phyloP scores from a whole-genome alignment of 106 monocot species.

The Phalaenopsis equestris region DNA sequence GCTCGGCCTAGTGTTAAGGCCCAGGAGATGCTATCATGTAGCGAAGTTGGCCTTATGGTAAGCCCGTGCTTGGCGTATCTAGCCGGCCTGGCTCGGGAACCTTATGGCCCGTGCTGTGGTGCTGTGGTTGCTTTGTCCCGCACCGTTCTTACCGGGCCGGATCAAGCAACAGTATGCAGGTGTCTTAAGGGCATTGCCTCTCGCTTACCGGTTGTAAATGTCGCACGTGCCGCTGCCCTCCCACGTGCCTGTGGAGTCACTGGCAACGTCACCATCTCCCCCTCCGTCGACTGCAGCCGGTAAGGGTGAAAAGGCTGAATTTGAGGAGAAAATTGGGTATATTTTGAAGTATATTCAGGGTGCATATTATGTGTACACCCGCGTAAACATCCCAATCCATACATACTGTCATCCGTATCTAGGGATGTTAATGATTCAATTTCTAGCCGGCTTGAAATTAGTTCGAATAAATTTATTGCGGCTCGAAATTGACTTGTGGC shows the following conservation, averaged over 20 bases:
- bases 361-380: too few species aligned
- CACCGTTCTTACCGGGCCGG: background rate
- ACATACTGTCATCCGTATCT: too few species aligned
- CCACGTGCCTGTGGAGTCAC: slow-evolving; percentile 11
- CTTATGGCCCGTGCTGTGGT: slow-evolving; percentile 11
- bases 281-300: slow-evolving; percentile 8
- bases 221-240: slow-evolving; percentile 2
- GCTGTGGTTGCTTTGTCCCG: slow-evolving; percentile 4
- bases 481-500: too few species aligned
- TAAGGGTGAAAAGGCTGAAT: background rate
- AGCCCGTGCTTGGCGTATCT: slow-evolving; percentile 13
- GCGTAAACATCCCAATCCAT: too few species aligned
- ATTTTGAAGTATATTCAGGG: too few species aligned
- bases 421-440: too few species aligned
- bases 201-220: slow-evolving; percentile 7
- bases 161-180: slow-evolving; percentile 8
- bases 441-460: too few species aligned
- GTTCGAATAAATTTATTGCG: too few species aligned
- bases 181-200: slow-evolving; percentile 14
- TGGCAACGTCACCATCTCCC: slow-evolving; percentile 15
- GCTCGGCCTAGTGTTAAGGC: background rate
- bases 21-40: background rate
- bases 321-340: too few species aligned
- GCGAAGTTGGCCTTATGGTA: slow-evolving; percentile 8
- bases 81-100: background rate